Base-by-base conservation (phyloP, 371 early-diverging fungal species). In the Mucor piriformis region DNA sequence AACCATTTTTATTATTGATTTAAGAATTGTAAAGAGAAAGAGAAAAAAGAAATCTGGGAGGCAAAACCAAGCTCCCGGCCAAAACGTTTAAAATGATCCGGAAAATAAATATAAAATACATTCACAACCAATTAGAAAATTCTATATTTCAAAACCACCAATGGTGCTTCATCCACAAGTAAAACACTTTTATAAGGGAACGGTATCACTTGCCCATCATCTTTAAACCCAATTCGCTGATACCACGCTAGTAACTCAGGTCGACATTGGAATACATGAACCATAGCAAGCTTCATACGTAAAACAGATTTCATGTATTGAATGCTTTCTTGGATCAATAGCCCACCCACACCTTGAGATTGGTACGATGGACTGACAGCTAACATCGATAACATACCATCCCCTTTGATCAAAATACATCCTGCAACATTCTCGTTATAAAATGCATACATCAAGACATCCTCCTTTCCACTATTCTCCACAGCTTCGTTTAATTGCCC, bases 291-390 rank as follows among this genome's bases (percentile, higher is more conserved):
- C 1, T 60, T 57, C 20, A 66, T 71, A 6, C 62, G 56, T 16
- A 81, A 67, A 52, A 67, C 67, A 37, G 66, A 58, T 24, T 69
- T 64, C 53, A 72, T 73, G 16, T 75, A 51, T 2, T 49, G 53
- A 24, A 79, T 52, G 3, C 70, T 69, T 27, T 68, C 66, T 34
- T 72, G 70, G 18, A 84, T 63, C 2, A 84, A 63, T 20, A 69
- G 70, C 23, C 77, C 73, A 25, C 85, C 85, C 24, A 83, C 70
- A 13, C 85, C 83, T 1, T 70, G 64, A 1, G 83, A 82, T 62
- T 84, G 83, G 24, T 71, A 72, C 0, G 59, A 16, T 13, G 81
- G 85, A 25, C 68, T 61, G 3, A 84, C 82, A 15, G 81, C 67
- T 25, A 84, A 72, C 33, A 82, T 63, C 1, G 77, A 76, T 10